Evolutionary conservation across 495 filamentous ascomycete species (phyloP).

Genomic region (Neurospora pannonica): DNA sequence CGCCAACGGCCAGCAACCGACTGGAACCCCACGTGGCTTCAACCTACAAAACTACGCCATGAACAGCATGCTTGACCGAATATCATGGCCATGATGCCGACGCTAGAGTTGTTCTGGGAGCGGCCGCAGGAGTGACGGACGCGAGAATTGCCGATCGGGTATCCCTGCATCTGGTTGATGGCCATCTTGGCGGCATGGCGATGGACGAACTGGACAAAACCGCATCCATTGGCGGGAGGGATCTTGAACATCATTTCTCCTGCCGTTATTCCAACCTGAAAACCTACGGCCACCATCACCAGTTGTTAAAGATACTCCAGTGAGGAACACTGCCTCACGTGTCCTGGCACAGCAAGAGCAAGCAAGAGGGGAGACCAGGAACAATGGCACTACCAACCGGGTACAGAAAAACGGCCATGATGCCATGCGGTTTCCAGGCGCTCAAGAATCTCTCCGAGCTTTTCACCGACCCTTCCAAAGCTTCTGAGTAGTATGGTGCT

Average conservation of each 20-base stretch:
- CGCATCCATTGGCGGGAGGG: neutral
- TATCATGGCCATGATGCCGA: neutral
- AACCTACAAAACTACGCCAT: conserved; percentile 58
- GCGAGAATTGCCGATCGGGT: neutral
- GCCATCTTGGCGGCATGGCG: neutral
- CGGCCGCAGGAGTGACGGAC: neutral
- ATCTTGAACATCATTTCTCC: neutral
- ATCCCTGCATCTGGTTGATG: neutral
- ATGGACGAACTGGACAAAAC: neutral
- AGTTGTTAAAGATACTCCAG: neutral
- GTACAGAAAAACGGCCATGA: neutral
- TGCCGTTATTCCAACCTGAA: neutral
- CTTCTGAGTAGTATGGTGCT: conserved; percentile 16
- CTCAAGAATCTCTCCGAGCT: neutral
- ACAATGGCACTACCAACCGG: neutral
- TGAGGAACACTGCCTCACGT: neutral
- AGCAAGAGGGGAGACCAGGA: neutral
- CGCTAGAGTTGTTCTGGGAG: neutral
- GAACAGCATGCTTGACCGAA: conserved; percentile 40
- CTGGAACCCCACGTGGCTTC: conserved; percentile 85
- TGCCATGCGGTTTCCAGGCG: neutral
- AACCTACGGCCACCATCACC: neutral
- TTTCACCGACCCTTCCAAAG: neutral
- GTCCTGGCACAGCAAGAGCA: neutral
- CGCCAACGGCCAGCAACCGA: conserved; percentile 53